Percentiles rank a stretch among this genome's conserved stretches.
These are phyloP conservation scores for Tolypocladium inflatum DNA, from an alignment of 2,329 filamentous ascomycete genomes.

Conservation along the genomic window DNA sequence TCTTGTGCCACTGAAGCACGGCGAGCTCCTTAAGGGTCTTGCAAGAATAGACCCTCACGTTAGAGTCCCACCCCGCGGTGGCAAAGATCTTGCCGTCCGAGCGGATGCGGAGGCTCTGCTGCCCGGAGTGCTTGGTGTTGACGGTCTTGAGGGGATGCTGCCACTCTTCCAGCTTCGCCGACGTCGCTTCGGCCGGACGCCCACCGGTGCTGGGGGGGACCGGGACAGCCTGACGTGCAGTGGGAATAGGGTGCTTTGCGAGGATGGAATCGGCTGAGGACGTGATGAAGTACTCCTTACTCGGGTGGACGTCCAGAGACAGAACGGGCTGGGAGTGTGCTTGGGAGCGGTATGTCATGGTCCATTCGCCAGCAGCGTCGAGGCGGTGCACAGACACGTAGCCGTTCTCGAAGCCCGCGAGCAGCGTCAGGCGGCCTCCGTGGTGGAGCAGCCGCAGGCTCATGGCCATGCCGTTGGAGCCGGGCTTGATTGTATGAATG, in stretches of 20 bases:
- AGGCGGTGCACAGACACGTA: slow-evolving; percentile 57
- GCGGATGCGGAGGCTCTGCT: slow-evolving; percentile 70
- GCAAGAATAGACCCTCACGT: slow-evolving; percentile 69
- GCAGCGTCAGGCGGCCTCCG: slow-evolving; percentile 44
- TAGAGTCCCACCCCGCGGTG: slow-evolving; percentile 87
- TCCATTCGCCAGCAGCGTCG: slow-evolving; percentile 30
- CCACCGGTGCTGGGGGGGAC: too few species aligned
- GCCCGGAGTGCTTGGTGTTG: slow-evolving; percentile 82
- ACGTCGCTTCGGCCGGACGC: neutral
- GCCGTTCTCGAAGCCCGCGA: slow-evolving; percentile 81
- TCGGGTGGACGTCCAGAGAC: slow-evolving; percentile 52
- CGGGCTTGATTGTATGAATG: slow-evolving; percentile 45
- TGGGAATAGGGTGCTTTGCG: slow-evolving; percentile 61
- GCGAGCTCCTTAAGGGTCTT: slow-evolving; percentile 81
- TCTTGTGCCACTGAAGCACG: slow-evolving; percentile 88
- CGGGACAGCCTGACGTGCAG: slow-evolving; percentile 13
- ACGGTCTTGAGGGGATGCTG: slow-evolving; percentile 46
- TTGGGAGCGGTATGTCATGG: slow-evolving; percentile 51
- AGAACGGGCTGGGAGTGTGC: slow-evolving; percentile 74
- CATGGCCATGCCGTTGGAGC: slow-evolving; percentile 77
- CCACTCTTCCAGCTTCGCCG: slow-evolving; percentile 18
- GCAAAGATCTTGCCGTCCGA: slow-evolving; percentile 76
- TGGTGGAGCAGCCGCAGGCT: slow-evolving; percentile 54
- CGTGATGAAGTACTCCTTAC: slow-evolving; percentile 56
- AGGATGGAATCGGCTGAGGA: slow-evolving; percentile 75